phyloP scores from a whole-genome alignment of 371 early-diverging fungal species.

The Apophysomyces ossiformis region DNA sequence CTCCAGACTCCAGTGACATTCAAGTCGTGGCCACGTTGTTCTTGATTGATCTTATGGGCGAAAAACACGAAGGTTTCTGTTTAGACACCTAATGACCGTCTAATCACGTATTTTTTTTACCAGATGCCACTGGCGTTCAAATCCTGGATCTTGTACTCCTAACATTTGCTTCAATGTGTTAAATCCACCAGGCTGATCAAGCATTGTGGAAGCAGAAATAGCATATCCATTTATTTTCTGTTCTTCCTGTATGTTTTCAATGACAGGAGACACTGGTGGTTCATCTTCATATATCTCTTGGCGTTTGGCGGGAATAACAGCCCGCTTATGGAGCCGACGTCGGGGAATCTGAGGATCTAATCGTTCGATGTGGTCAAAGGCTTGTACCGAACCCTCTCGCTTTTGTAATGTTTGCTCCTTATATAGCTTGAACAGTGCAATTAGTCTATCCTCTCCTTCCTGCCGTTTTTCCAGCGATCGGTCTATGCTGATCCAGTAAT shows the following conservation, averaged over 20 bases:
- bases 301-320: constrained; percentile 26
- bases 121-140: constrained; percentile 56
- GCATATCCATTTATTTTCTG: constrained; percentile 15
- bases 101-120: constrained; percentile 17
- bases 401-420: constrained; percentile 12
- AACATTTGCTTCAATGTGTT: constrained; percentile 23
- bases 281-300: constrained; percentile 22
- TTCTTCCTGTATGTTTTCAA: constrained; percentile 28
- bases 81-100: neutral
- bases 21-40: constrained; percentile 77
- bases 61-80: neutral
- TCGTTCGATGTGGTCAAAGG: constrained; percentile 26
- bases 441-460: constrained; percentile 18
- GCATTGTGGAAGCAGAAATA: constrained; percentile 9
- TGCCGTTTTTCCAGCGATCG: constrained; percentile 25
- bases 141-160: constrained; percentile 78
- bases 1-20: constrained; percentile 94
- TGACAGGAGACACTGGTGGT: constrained; percentile 23
- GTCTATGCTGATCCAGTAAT: constrained; percentile 64
- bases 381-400: constrained; percentile 15
- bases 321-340: constrained; percentile 37
- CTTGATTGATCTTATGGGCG: constrained; percentile 69
- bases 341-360: constrained; percentile 41
- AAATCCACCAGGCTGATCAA: constrained; percentile 25
- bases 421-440: constrained; percentile 19